A percentile compares a stretch with the other conserved stretches of the same genome.
Evolutionary conservation across 257 asterid species (phyloP).

Genomic region (Plantago elongata): DNA sequence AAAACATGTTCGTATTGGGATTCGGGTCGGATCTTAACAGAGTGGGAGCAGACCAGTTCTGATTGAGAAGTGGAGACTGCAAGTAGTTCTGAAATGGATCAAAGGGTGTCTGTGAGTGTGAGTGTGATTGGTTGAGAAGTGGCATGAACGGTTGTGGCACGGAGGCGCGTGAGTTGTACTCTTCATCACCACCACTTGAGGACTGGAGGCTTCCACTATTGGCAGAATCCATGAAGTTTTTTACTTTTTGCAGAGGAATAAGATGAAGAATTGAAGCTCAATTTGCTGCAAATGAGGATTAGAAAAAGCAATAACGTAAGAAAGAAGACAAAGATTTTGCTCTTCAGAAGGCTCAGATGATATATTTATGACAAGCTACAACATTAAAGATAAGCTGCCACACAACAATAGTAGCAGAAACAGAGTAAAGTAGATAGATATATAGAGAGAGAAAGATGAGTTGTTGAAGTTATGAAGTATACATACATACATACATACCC

Average conservation of each 20-base stretch:
- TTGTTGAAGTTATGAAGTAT: no score
- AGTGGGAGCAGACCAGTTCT: slow-evolving; percentile 1
- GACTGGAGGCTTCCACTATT: slow-evolving; percentile 69
- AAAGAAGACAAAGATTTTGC: slow-evolving; percentile 32
- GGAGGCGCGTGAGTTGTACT: slow-evolving; percentile 67
- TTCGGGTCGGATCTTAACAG: slow-evolving; percentile 34
- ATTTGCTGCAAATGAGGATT: not conserved
- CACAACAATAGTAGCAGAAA: slow-evolving; percentile 17
- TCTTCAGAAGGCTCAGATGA: slow-evolving; percentile 15
- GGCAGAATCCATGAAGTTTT: slow-evolving; percentile 48
- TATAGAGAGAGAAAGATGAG: no score
- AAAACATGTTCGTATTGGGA: slow-evolving; percentile 17
- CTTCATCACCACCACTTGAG: slow-evolving; percentile 70
- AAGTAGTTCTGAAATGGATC: slow-evolving; percentile 47
- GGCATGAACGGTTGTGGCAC: slow-evolving; percentile 25
- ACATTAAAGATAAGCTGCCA: slow-evolving; percentile 21
- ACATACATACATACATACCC: slow-evolving; percentile 35
- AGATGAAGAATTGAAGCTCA: slow-evolving; percentile 14
- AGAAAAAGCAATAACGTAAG: slow-evolving; percentile 22
- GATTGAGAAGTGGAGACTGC: slow-evolving; percentile 6
- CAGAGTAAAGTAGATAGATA: no score
- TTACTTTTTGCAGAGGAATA: slow-evolving; percentile 5
- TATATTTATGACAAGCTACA: not conserved
- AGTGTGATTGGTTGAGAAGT: slow-evolving; percentile 25
- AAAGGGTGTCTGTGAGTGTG: no score